Conservation (phyloP, 2,329 filamentous ascomycete genomes). For the Fusarium multiceps region DNA sequence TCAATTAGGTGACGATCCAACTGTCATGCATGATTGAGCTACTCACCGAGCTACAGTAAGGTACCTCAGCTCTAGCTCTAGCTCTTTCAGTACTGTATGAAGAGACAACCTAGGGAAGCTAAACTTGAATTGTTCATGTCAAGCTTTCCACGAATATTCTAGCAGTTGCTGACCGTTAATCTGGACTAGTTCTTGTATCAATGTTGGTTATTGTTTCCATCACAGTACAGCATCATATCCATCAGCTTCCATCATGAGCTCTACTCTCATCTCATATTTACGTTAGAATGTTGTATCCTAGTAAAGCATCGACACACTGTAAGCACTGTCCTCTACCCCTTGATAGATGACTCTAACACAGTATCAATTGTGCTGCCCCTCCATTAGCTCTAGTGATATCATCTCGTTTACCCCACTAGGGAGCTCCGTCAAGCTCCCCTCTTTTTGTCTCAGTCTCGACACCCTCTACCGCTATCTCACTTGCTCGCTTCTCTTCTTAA, state of each 20-base stretch:
- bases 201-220: background rate
- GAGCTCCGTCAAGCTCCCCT: constrained; percentile 48
- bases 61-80: background rate
- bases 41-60: background rate
- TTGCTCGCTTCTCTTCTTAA: constrained; percentile 23
- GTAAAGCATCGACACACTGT: constrained; percentile 4
- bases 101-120: background rate
- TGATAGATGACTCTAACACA: constrained; percentile 3
- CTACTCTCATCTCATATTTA: constrained; percentile 20
- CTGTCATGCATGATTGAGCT: constrained; percentile 12
- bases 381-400: constrained; percentile 47
- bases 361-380: constrained; percentile 42
- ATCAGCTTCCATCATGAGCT: constrained; percentile 21
- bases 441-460: constrained; percentile 35
- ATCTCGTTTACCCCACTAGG: constrained; percentile 42
- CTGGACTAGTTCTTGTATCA: background rate
- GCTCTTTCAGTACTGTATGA: background rate
- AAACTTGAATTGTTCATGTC: background rate
- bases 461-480: constrained; percentile 19
- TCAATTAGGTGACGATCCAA: background rate
- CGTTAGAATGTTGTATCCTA: constrained; percentile 13
- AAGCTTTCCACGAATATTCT: background rate
- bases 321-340: constrained; percentile 15
- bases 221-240: background rate
- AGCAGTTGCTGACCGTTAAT: no score